phyloP scores from a whole-genome alignment of 169 alveolate species.

The Cryptosporidium canis region DNA sequence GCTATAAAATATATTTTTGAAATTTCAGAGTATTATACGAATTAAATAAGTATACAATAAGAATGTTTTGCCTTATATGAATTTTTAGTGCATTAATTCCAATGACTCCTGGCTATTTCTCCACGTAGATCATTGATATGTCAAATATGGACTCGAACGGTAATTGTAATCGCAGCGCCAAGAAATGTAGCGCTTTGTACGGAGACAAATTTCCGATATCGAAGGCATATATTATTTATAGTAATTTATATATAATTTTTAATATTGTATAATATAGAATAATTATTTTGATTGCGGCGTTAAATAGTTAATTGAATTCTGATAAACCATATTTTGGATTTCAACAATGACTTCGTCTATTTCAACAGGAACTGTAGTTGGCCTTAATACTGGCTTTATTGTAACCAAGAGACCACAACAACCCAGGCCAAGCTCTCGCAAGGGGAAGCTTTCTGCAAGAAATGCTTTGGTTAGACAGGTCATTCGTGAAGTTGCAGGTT shows the following conservation, averaged over 20 bases:
- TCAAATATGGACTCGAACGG: too few relatives aligned
- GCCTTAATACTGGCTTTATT: slow-evolving; percentile 85
- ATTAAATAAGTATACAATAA: background rate
- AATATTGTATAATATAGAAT: too few relatives aligned
- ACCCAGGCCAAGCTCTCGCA: slow-evolving; percentile 85
- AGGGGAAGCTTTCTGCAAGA: slow-evolving; percentile 90
- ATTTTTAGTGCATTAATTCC: too few relatives aligned
- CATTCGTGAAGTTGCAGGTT: slow-evolving; percentile 97
- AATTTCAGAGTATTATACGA: background rate
- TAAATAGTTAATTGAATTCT: background rate
- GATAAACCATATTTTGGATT: background rate
- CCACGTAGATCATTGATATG: too few relatives aligned
- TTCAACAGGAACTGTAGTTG: slow-evolving; percentile 74
- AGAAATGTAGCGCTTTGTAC: too few relatives aligned
- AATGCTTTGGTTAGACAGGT: slow-evolving; percentile 91
- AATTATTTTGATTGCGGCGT: too few relatives aligned
- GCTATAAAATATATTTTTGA: background rate
- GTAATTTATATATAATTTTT: background rate
- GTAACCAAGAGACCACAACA: slow-evolving; percentile 81
- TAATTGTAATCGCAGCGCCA: too few relatives aligned
- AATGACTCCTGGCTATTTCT: too few relatives aligned
- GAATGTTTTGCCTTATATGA: too few relatives aligned
- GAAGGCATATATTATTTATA: background rate
- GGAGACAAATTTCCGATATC: too few relatives aligned
- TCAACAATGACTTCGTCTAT: slow-evolving; percentile 39